Conservation (phyloP, 106 monocot genomes). For the Phalaenopsis aphrodite region DNA sequence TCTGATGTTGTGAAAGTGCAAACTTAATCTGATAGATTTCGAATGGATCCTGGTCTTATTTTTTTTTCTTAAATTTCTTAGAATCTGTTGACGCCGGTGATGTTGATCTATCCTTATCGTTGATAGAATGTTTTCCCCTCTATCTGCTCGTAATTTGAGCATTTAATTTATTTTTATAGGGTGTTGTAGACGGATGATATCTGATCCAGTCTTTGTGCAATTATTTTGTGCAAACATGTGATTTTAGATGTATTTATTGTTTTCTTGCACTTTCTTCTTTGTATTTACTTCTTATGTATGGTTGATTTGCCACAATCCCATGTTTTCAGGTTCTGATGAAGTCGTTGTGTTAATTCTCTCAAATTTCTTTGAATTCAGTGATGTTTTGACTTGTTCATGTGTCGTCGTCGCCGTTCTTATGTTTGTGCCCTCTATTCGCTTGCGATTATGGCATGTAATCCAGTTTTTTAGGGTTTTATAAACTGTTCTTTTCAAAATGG, state of each 20-base stretch:
- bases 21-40: background rate
- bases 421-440: too few species aligned
- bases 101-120: background rate
- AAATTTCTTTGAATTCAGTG: background rate
- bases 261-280: background rate
- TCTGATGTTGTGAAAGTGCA: background rate
- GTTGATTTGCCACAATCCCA: too few species aligned
- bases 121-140: background rate
- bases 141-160: background rate
- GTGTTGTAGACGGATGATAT: background rate
- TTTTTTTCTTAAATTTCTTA: background rate
- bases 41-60: background rate
- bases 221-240: background rate
- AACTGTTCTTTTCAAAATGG: too few species aligned
- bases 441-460: too few species aligned
- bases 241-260: background rate
- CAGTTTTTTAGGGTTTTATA: too few species aligned
- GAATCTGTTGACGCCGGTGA: background rate
- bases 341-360: background rate
- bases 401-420: background rate
- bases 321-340: background rate
- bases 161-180: background rate
- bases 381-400: background rate
- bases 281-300: too few species aligned
- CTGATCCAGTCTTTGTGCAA: background rate